Evolutionary conservation across 139 green algal genomes (phyloP), one percentile per base, ranked within the genome.

Genomic region (Coelastrella sp.): DNA sequence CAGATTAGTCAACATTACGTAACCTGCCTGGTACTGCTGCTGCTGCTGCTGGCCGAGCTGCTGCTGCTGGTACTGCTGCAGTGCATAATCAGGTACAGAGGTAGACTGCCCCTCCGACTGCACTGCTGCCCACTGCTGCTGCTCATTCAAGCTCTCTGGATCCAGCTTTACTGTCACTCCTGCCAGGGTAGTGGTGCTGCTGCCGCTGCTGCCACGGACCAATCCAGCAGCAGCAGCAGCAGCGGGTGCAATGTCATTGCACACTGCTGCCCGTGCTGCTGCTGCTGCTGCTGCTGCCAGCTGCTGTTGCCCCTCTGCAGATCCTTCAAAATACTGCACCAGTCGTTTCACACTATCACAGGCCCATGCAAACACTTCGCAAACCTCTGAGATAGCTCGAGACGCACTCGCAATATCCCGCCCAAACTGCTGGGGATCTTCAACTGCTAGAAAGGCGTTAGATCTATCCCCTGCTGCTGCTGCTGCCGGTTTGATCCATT

Each of bases 401-500:
- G 79, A 88, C 8, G 64, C 87, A 16, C 60, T 83, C 56, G 65
- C 65, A n/a, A 91, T 88, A 58, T 91, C 87, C 13, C 80, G 54
- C 20, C 79, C 79, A 16, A 5, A 81, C 87, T 88, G 65, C 65
- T 82, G 68, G 2, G 80, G 87, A 81, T 88, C 80, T 73, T 91
- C 87, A 7, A 90, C 76, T 32, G 86, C 60, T 3, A 90, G 60
- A 10, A 85, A 54, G 22, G n/a, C 32, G 47, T 66, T 47, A 47
- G 32, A 47, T 47, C 32, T 47, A 47, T 47, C 32, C 32, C 32
- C 32, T 47, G 32, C 32, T 47, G 32, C 77, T 86, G 61, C 8
- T n/a, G 92, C 47, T 20, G 60, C 74, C 92, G 76, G 19, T 56
- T 92, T 66, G 10, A 71, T 74, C 94, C 95, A 97, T 5, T 75